These are phyloP conservation scores for Hypomontagnella monticulosa DNA, from an alignment of 495 filamentous ascomycete species.

Conservation along the genomic window DNA sequence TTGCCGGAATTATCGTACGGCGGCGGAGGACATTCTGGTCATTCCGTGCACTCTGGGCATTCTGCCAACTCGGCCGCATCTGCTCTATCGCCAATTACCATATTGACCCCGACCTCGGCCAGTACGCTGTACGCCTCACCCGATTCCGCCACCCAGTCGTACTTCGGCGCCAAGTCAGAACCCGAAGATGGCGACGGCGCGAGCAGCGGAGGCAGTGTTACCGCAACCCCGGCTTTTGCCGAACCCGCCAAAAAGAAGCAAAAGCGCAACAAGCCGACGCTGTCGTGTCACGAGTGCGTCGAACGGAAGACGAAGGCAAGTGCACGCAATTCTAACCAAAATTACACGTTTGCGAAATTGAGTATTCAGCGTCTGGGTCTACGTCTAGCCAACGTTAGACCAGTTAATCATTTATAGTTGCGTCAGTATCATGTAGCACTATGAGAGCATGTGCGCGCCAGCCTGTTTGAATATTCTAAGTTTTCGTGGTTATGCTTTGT, in stretches of 20 bases:
- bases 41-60: conserved; percentile 24
- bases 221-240: conserved; percentile 39
- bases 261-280: conserved; percentile 78
- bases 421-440: conserved; percentile 53
- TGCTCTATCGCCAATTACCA: conserved; percentile 40
- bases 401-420: conserved; percentile 24
- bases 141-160: conserved; percentile 44
- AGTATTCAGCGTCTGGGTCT: conserved; percentile 4
- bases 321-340: conserved; percentile 12
- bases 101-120: conserved; percentile 48
- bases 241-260: conserved; percentile 68
- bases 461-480: not conserved
- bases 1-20: conserved; percentile 47
- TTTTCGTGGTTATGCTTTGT: not conserved
- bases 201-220: conserved; percentile 42
- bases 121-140: conserved; percentile 54
- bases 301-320: conserved; percentile 74
- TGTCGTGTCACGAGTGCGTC: conserved; percentile 77
- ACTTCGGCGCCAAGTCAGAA: conserved; percentile 46
- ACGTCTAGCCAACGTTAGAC: conserved; percentile 30
- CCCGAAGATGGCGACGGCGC: conserved; percentile 45
- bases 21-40: conserved; percentile 41
- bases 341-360: too few relatives aligned
- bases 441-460: conserved; percentile 23
- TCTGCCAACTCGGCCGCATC: conserved; percentile 15